Base-by-base conservation (phyloP, 345 rosid species). In the Lepidium africanum region DNA sequence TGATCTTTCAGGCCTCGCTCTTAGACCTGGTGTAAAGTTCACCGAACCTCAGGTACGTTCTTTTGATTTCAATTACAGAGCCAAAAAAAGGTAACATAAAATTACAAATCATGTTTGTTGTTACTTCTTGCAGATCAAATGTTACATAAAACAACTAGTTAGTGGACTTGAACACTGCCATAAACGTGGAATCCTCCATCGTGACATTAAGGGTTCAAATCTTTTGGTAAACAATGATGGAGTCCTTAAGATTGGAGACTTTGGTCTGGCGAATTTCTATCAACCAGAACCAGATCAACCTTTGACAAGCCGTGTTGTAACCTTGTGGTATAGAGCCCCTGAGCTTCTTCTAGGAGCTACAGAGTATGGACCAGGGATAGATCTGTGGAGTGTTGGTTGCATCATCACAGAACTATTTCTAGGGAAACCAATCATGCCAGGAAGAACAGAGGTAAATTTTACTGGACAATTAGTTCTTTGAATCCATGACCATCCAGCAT, bases 381-480 rank as follows among this genome's bases (percentile, higher is more conserved):
- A 94, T 71, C 79, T 94, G 8, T 94, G 99, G 99, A 91, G 99
- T 80, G 96, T 97, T 40, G 99, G 99, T 69, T 94, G 96, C 62
- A 91, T 94, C 73, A 79, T 94, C 46, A 96, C 96, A 30, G 99
- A 94, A 83, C 70, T 94, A 45, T 78, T 89, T 66, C 82, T 93
- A 43, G 96, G 96, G 73, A 91, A 82, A 84, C 97, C 99, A 71
- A 86, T 89, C 67, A 89, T 94, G 93, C 97, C 97, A 3, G 97
- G 96, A 53, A 90, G 89, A 72, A 91, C 95, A 10, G 96, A 94
- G 97, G 99, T 94, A 25, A 41, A 6, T 7, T 33, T 59, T 3
- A 51, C 25, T 27, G 50, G 5, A 33, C 36, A 46, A 47, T n/a
- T 30, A 9, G 0, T 73, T 50, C 39, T 36, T 42, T 15, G 17